Percentiles rank a stretch among this genome's conserved stretches.
These are phyloP conservation scores for Cutaneotrichosporon cutaneum DNA, from an alignment of 1,284 basidiomycete genomes.

Conservation along the genomic window DNA sequence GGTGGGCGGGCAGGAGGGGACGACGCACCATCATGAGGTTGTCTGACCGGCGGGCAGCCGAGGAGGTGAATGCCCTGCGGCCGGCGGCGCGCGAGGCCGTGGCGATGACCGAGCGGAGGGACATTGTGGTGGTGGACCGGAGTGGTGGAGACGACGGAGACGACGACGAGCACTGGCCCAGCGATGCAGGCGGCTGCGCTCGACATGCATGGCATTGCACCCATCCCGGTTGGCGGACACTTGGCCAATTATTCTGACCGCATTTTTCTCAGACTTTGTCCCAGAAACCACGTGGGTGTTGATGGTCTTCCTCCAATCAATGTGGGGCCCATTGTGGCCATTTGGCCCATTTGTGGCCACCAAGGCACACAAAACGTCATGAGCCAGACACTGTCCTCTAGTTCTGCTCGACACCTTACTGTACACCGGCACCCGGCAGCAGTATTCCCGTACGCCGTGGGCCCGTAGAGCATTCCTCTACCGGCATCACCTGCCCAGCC, in stretches of 20 bases:
- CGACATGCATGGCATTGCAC: not conserved
- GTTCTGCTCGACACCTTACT: no score
- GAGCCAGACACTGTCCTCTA: no score
- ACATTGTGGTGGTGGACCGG: slow-evolving; percentile 31
- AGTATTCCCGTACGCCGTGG: not conserved
- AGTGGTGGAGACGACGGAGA: slow-evolving; percentile 5
- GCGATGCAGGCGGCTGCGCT: not conserved
- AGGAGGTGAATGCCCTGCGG: slow-evolving; percentile 56
- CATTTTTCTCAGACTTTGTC: not conserved
- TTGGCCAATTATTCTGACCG: not conserved
- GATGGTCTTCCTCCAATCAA: not conserved
- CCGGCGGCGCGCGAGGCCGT: slow-evolving; percentile 28
- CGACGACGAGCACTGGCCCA: slow-evolving; percentile 12
- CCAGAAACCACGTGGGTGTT: not conserved
- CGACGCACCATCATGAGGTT: slow-evolving; percentile 63
- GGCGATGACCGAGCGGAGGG: slow-evolving; percentile 41
- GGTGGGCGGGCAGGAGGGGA: not conserved
- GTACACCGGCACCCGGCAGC: no score
- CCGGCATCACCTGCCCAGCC: not conserved
- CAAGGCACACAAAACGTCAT: not conserved
- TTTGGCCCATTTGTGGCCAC: no score
- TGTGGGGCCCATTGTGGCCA: no score
- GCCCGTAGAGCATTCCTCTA: no score
- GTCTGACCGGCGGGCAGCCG: slow-evolving; percentile 58
- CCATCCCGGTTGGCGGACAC: slow-evolving; percentile 3